Evolutionary conservation across 1,284 basidiomycete species (phyloP), one percentile per base, ranked within the genome.

Genomic region (Xanthoconium separans): DNA sequence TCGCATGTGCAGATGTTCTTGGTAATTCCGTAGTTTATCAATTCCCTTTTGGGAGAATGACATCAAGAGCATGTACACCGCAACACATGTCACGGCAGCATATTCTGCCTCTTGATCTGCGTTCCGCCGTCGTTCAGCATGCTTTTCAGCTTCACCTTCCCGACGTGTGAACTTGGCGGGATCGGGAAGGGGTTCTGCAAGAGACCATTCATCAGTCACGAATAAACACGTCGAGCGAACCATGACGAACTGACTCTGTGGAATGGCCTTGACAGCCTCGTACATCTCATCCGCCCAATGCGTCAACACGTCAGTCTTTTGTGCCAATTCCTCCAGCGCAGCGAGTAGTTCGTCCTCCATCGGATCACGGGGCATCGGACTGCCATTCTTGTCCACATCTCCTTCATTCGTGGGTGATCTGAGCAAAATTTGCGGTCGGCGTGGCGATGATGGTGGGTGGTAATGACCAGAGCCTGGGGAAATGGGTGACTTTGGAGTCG

Each of bases 221-320:
- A 36, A 22, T 6, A 44, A 49, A 22, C 39, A 47, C 5, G n/a
- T 44, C n/a, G 15, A 64, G 15, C 43, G 12, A 30, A 33, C 33
- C 18, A 49, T 44, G 44, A 44, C 36, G 42, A 53, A 77, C 88
- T 48, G 60, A 91, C 88, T 91, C 70, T 89, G 84, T 24, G 87
- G 87, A 41, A 89, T 75, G 22, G 83, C 84, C 71, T 84, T 91
- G 44, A 91, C 84, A 70, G 84, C 85, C 51, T 91, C 85, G 58
- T 96, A 89, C 82, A 95, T 92, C 69, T 89, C 85, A 71, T 98
- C 95, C 34, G 92, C 96, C 82, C 95, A 95, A 59, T 92, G 89
- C 50, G 90, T 90, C 51, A 98, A 75, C 36, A 96, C 93, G 58
- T 92, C 90, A 24, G 95, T 95, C 80, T 98, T 98, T 77, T 97